phyloP scores from a whole-genome alignment of 306 rosid species.

The Prunus mume region DNA sequence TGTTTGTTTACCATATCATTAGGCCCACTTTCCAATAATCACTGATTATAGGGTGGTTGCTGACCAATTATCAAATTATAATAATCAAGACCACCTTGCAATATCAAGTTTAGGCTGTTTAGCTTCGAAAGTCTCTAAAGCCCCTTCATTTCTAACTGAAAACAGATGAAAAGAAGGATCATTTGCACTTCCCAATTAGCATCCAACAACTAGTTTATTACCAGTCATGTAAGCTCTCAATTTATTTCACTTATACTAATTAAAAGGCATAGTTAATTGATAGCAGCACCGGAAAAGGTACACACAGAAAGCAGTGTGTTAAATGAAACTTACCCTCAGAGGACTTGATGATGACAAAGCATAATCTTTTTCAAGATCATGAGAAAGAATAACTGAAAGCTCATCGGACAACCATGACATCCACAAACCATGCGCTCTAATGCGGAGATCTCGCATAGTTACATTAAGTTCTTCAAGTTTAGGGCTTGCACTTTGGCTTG shows the following conservation, averaged over 20 bases:
- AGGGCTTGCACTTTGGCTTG: conserved; percentile 67
- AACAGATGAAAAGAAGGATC: neutral
- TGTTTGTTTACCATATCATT: neutral
- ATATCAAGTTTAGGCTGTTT: neutral
- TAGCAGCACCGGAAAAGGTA: conserved; percentile 12
- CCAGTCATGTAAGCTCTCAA: neutral
- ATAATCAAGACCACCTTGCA: neutral
- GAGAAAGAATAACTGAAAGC: conserved; percentile 61
- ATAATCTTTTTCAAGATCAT: conserved; percentile 70
- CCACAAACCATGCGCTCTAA: conserved; percentile 86
- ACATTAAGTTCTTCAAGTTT: conserved; percentile 74
- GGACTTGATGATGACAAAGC: conserved; percentile 71
- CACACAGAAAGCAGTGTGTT: conserved; percentile 2
- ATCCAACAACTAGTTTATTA: neutral
- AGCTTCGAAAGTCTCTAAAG: neutral
- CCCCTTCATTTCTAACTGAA: neutral
- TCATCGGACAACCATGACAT: conserved; percentile 82
- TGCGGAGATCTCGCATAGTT: conserved; percentile 68
- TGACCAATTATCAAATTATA: neutral
- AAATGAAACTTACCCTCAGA: conserved; percentile 67
- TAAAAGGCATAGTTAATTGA: neutral
- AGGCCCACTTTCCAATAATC: neutral
- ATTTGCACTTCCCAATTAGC: neutral
- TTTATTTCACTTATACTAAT: neutral
- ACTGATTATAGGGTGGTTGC: neutral